Evolutionary conservation across 2,329 filamentous ascomycete species (phyloP).

Genomic region (Zasmidium angulare): DNA sequence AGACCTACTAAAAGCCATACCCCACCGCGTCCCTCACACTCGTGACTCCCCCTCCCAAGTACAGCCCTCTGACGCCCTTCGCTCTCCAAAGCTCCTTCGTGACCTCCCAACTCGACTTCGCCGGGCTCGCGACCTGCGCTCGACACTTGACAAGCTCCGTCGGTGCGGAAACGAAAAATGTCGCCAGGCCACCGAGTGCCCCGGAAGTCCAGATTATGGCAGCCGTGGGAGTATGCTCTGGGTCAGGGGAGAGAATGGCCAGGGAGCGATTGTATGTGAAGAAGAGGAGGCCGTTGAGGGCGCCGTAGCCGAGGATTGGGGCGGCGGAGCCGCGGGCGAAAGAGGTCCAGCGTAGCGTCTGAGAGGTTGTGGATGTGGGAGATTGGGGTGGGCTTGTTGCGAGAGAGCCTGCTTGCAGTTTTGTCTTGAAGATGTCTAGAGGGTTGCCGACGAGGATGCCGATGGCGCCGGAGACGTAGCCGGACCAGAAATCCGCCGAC

Average conservation of each 20-base stretch:
- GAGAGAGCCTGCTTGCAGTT: conserved; percentile 66
- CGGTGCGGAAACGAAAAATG: conserved; percentile 81
- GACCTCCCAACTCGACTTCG: conserved; percentile 30
- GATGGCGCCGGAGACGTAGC: conserved; percentile 81
- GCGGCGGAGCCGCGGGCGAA: conserved; percentile 67
- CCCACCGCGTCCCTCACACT: conserved; percentile 81
- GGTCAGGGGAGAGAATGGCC: conserved; percentile 52
- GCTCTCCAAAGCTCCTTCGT: conserved; percentile 34
- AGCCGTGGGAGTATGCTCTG: conserved; percentile 18
- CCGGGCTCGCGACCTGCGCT: conserved; percentile 63
- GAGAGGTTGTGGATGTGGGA: not conserved
- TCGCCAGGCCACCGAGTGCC: conserved; percentile 76
- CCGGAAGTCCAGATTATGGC: conserved; percentile 67
- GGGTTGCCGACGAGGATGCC: conserved; percentile 90
- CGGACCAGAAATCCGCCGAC: conserved; percentile 91
- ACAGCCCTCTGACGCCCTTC: conserved; percentile 66
- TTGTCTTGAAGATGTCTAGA: conserved; percentile 68
- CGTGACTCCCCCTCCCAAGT: conserved; percentile 78
- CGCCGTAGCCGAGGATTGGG: conserved; percentile 85
- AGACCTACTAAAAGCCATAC: conserved; percentile 83
- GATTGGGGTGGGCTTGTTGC: not conserved
- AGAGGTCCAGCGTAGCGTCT: conserved; percentile 23
- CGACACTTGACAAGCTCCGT: conserved; percentile 91
- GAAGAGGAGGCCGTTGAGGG: conserved; percentile 77
- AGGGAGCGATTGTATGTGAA: conserved; percentile 87